Base-by-base conservation (phyloP, 2,329 filamentous ascomycete species). In the Nemania sp. region DNA sequence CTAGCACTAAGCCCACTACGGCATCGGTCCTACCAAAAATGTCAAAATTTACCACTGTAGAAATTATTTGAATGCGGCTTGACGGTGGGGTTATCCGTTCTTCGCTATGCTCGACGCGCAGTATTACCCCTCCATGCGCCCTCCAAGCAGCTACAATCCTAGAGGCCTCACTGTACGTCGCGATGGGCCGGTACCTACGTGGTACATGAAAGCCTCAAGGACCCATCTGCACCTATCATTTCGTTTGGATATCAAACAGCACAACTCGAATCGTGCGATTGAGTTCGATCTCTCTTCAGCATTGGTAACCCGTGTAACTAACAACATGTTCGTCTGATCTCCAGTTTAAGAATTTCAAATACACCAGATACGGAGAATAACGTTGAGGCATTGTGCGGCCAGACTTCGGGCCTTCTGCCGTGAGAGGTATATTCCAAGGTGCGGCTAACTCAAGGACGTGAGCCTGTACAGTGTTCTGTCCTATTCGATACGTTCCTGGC, bases 51-150 rank as follows among this genome's bases (percentile, higher is more conserved):
- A 53, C 52, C 11, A 53, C 43, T 13, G 13, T 35, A 35, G 52
- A 38, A 24, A 51, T 53, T 41, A 47, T 35, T 26, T 35, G 18
- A 26, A 52, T 22, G 61, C 65, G 65, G 57, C 58, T 57, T 49
- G 47, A 29, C 24, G 38, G 66, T 66, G 66, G 66, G 66, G 66
- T 47, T 35, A 66, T 68, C 66, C 66, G 66, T 62, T 59, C 26
- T 62, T 60, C 61, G 56, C 61, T 35, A 35, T 60, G 32, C 35
- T 49, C 41, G 47, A 54, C 22, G 52, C 35, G 29, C 57, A 57
- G 24, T 29, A 53, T 62, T 66, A 55, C 66, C 62, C 66, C 66
- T 66, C 62, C 58, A 61, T 53, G 22, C 7, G 26, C 52, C 53
- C 18, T 24, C 20, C 15, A 5, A 2, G 1, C 24, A 26, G 47